Evolutionary conservation across 192 early-diverging fungal species (phyloP), one percentile per base, ranked within the genome.

Genomic region (Linnemannia zychae): DNA sequence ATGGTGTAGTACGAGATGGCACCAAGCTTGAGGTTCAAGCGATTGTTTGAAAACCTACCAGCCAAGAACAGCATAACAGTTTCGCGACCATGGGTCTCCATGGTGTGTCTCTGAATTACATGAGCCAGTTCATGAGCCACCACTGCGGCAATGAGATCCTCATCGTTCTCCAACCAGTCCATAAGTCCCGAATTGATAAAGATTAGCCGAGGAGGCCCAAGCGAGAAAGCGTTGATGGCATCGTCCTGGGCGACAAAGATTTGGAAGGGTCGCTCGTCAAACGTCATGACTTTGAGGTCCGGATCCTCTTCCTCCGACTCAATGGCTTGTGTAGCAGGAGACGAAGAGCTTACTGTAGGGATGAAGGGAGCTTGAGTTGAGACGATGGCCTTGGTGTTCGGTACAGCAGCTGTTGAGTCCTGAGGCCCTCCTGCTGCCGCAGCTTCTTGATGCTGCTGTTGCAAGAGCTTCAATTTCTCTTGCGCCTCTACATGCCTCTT

Each of bases 41-140:
- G 31, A 63, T 44, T 9, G 12, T 17, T 63, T 11, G 57, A 28
- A 49, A 15, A 13, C n/a, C 67, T 90, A 82, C 90, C 90, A 34
- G 86, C 87, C 13, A 92, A 65, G 77, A 90, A 89, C 4, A 88
- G 71, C 79, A 89, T 83, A 4, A 92, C 78, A 0, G 89, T 89
- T 34, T 85, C 88, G 46, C 90, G 88, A 36, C 91, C 91, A 72
- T 91, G 88, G 20, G 87, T 83, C 70, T 92, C 91, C 63, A 88
- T 89, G 72, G 89, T 89, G 79, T 92, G 91, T 11, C 90, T 74
- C 44, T 92, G 91, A 33, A 92, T 80, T 0, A 88, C 82, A 74
- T 92, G 91, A 1, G 89, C 90, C n/a, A 92, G 86, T 48, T 92
- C 91, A 74, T 92, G 91, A 20, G 89, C 84, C 17, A 92, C 67